A percentile compares a stretch with the other conserved stretches of the same genome.
These are phyloP conservation scores for Pyricularia grisea DNA, from an alignment of 2,329 filamentous ascomycete genomes.

Conservation along the genomic window DNA sequence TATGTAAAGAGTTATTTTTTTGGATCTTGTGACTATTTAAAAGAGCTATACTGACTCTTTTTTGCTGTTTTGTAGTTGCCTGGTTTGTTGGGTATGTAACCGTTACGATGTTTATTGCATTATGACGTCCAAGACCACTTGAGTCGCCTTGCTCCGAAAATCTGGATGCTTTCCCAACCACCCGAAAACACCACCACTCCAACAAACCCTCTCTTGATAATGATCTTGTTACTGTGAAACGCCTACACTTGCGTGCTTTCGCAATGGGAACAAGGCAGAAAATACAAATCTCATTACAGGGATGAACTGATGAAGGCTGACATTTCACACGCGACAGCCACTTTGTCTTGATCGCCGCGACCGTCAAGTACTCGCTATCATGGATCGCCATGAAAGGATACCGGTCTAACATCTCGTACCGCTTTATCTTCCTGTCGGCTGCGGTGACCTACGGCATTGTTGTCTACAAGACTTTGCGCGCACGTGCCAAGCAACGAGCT, in stretches of 20 bases:
- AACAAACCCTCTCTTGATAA: background rate
- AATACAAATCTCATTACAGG: background rate
- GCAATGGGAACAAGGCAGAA: background rate
- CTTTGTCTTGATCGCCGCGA: conserved; percentile 72
- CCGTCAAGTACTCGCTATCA: conserved; percentile 74
- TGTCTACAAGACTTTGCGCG: conserved; percentile 93
- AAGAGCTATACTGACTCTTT: conserved; percentile 3
- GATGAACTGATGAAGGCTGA: background rate
- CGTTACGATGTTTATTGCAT: background rate
- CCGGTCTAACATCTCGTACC: conserved; percentile 78
- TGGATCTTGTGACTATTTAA: background rate
- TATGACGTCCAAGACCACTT: background rate
- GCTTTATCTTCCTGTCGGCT: conserved; percentile 80
- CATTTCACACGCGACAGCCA: conserved; percentile 47
- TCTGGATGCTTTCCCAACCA: background rate
- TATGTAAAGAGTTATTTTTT: conserved; percentile 33
- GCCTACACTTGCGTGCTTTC: background rate
- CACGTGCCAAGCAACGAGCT: conserved; percentile 55
- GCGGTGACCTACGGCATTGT: conserved; percentile 95
- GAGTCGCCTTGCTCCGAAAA: background rate
- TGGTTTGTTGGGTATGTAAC: conserved; percentile 72
- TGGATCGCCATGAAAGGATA: conserved; percentile 86
- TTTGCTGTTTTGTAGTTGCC: conserved; percentile 40
- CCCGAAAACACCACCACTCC: background rate
- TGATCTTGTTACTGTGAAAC: background rate